phyloP scores from a whole-genome alignment of 2,329 filamentous ascomycete genomes.

The Neonectria punicea region DNA sequence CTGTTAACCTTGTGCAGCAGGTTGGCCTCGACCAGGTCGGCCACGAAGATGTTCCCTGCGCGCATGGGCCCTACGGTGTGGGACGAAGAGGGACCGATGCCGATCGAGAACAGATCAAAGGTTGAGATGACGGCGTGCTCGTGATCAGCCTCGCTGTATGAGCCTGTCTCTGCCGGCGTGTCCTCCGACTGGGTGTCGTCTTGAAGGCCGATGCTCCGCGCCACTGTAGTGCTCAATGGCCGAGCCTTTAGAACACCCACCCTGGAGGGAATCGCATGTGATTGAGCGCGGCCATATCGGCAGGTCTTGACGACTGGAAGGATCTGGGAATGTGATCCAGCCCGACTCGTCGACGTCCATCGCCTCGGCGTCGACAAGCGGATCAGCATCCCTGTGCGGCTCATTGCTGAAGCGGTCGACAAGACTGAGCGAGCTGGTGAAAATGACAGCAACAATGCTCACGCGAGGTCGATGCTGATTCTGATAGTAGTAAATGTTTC shows the following conservation, averaged over 20 bases:
- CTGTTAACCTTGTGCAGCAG: conserved; percentile 57
- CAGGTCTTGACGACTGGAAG: neutral
- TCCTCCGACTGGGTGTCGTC: neutral
- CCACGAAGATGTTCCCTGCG: conserved; percentile 62
- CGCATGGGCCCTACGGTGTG: conserved; percentile 64
- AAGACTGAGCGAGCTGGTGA: neutral
- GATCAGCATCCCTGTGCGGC: neutral
- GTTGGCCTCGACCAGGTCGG: conserved; percentile 57
- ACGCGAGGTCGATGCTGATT: neutral
- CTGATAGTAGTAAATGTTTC: neutral
- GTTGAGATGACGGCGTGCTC: conserved; percentile 64
- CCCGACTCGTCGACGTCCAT: neutral
- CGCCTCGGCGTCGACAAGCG: neutral
- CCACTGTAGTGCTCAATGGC: neutral
- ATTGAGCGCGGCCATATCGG: neutral
- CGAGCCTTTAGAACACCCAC: neutral
- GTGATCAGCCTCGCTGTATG: conserved; percentile 60
- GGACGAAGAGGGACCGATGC: conserved; percentile 62
- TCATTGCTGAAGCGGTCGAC: neutral
- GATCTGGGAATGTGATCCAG: neutral
- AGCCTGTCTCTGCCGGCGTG: neutral
- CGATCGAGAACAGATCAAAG: conserved; percentile 63
- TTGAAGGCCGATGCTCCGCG: neutral
- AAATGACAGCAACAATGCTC: neutral
- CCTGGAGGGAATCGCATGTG: neutral